These are phyloP conservation scores for Hordeum marinum DNA, from an alignment of 176 grass and related monocot species.

Conservation along the genomic window DNA sequence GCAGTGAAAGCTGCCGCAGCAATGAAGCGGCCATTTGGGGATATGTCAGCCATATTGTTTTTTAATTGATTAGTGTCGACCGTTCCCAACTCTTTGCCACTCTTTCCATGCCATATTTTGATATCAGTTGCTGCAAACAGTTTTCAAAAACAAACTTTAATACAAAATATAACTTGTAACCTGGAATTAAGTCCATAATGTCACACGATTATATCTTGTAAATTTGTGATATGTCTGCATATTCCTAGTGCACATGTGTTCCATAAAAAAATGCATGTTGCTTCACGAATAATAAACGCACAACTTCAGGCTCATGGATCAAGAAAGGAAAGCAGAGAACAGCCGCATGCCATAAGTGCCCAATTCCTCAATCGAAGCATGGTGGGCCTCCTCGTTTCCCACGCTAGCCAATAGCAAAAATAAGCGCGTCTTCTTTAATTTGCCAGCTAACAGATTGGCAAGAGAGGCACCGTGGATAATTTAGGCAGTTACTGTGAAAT, in stretches of 20 bases:
- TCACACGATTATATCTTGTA: not conserved
- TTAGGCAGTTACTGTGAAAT: no score
- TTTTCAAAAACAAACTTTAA: constrained; percentile 2
- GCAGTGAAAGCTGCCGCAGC: constrained; percentile 97
- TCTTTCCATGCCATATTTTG: constrained; percentile 96
- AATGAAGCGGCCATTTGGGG: constrained; percentile 91
- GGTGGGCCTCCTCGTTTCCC: no score
- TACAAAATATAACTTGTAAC: not conserved
- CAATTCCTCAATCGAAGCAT: no score
- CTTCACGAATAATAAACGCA: no score
- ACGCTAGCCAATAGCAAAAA: no score
- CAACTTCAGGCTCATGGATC: no score
- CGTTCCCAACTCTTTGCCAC: constrained; percentile 79
- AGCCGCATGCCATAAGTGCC: no score
- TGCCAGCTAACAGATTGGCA: no score
- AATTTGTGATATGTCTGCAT: not conserved
- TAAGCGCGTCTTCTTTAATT: no score
- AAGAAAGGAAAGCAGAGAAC: no score
- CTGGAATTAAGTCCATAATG: not conserved
- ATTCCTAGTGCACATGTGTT: not conserved
- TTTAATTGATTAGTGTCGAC: constrained; percentile 95
- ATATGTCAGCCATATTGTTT: constrained; percentile 97
- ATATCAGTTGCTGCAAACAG: constrained; percentile 78
- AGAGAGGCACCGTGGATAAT: no score
- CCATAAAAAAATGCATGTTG: not conserved